Base-by-base conservation (phyloP, 75 land plant species). In the Azolla pinnata region DNA sequence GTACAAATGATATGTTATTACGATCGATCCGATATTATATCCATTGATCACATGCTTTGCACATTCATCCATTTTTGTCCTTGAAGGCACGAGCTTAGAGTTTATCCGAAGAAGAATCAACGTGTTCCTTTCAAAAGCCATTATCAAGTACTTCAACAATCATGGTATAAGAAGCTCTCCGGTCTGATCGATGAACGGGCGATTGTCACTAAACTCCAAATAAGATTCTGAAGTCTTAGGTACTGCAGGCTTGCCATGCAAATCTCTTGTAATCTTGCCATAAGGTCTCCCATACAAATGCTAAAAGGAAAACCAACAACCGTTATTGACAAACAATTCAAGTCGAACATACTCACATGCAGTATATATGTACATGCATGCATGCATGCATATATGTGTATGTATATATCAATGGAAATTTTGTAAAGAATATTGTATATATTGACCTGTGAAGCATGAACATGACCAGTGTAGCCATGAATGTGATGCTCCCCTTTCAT, bases 381-480 rank as follows among this genome's bases (percentile, higher is more conserved):
- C 5, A 16, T 5, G 29, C 29, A 56, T 38, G 10, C 42, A 38
- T 14, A 38, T 38, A 38, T 38, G 7, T 38, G 14, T 38, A 14
- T 38, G 42, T 38, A 17, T 46, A 46, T 46, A 17, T 4, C 10
- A 4, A 46, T 46, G 21, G 17, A 46, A 46, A 3, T 17, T 4
- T 4, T 2, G 12, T 18, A 46, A 46, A 4, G 14, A 38, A 7
- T 14, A 38, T 48, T 17, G 4, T 17, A 3, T 48, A 48, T 17
- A 26, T 29, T 46, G 30, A 69, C 72, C 66, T 69, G 72, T 33
- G 46, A 21, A 10, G 59, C 67, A 56, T 69, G 72, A 1, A 56
- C 57, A 57, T 69, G 72, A 14, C 72, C 72, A 16, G 67, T 63
- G 52, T 69, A 63, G 30, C 72, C 72, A 31, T 50, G 54, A 24